Percentiles rank a stretch among this genome's conserved stretches.
phyloP scores from a whole-genome alignment of 2,329 filamentous ascomycete species.

The Diplodia seriata region DNA sequence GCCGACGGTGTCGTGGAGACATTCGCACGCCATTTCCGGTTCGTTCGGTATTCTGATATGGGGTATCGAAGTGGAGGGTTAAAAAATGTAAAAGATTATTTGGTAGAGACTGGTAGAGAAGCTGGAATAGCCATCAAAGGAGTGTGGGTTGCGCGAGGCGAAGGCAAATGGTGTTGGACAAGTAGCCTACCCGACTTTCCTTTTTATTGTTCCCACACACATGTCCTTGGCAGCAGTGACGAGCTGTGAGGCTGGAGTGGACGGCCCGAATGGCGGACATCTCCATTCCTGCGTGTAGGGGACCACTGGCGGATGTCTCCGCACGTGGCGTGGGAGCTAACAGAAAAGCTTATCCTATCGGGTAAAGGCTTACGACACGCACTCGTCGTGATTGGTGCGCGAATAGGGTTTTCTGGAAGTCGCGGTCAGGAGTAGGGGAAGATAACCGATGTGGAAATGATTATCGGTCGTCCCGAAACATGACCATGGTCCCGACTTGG shows the following conservation, averaged over 20 bases:
- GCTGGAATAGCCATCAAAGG: neutral
- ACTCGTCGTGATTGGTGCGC: neutral
- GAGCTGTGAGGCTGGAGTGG: neutral
- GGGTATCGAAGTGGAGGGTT: neutral
- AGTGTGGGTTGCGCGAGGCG: neutral
- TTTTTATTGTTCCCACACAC: neutral
- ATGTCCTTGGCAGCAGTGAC: neutral
- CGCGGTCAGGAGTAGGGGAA: neutral
- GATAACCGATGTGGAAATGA: neutral
- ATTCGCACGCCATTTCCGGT: neutral
- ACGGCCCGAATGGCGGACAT: neutral
- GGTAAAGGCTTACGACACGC: neutral
- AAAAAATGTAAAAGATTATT: neutral
- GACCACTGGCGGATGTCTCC: neutral
- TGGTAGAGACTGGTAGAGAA: too few species aligned
- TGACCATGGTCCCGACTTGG: neutral
- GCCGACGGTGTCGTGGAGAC: neutral
- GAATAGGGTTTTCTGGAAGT: neutral
- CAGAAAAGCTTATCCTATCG: neutral
- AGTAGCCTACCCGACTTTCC: neutral
- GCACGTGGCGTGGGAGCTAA: neutral
- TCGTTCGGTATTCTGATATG: neutral
- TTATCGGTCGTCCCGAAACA: neutral
- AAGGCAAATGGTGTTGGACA: neutral
- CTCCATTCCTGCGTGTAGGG: neutral